phyloP scores from a whole-genome alignment of 2,329 filamentous ascomycete species.

The Fusarium nodosum region DNA sequence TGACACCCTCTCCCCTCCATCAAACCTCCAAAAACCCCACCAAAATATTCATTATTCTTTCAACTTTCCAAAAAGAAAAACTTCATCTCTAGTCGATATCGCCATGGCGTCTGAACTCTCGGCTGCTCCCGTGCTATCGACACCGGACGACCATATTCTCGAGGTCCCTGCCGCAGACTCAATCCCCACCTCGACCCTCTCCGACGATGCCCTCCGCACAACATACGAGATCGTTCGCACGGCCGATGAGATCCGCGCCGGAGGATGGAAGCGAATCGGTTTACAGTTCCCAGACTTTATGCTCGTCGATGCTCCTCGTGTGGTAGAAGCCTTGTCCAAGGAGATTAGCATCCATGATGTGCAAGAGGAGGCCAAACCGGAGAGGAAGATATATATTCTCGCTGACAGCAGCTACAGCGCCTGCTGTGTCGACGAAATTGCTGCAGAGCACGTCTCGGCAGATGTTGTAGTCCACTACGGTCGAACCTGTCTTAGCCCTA shows the following conservation, averaged over 20 bases:
- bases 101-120: constrained; percentile 64
- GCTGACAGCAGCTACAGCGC: constrained; percentile 97
- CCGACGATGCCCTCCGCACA: constrained; percentile 77
- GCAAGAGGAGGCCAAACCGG: constrained; percentile 12
- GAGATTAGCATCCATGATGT: constrained; percentile 45
- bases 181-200: constrained; percentile 52
- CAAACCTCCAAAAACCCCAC: constrained; percentile 36
- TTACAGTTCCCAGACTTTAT: constrained; percentile 97
- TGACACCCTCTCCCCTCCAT: constrained; percentile 46
- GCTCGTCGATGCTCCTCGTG: constrained; percentile 85
- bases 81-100: not conserved
- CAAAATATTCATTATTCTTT: constrained; percentile 39
- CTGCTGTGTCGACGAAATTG: constrained; percentile 97
- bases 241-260: constrained; percentile 78
- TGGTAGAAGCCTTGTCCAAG: constrained; percentile 70
- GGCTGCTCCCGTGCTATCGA: constrained; percentile 72
- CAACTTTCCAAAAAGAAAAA: constrained; percentile 30
- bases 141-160: constrained; percentile 71
- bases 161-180: constrained; percentile 63
- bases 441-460: constrained; percentile 91
- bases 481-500: constrained; percentile 90
- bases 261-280: constrained; percentile 81
- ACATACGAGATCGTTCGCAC: constrained; percentile 91
- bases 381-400: constrained; percentile 78
- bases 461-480: constrained; percentile 96